Base-by-base conservation (phyloP, 2,329 filamentous ascomycete species). In the Talaromyces sp. region DNA sequence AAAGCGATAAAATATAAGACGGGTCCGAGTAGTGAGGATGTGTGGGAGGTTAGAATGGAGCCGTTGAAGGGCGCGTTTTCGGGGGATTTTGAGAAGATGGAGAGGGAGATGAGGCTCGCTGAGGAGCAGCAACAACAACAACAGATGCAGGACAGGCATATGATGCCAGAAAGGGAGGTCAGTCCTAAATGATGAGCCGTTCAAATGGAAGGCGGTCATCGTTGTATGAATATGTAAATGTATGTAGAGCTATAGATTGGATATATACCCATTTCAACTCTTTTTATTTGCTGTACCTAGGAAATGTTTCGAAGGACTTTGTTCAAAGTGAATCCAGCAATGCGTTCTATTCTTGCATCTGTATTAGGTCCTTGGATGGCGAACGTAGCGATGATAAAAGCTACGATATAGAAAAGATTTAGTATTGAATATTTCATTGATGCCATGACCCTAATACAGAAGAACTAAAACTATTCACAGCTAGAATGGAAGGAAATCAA, bases 1-100 rank as follows among this genome's bases (percentile, higher is more conserved):
- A 90, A 89, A 77, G 85, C 85, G 45, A 79, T 81, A 69, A 90
- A 88, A 75, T 90, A 92, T 77, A 84, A 83, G 78, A 86, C 82
- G 15, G 87, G 87, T 1, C 86, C 86, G 19, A 96, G 88, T 75
- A 96, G 92, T 79, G 92, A 97, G 80, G 91, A 97, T 82, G 83
- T 99, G 3, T 99, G 95, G 95, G 86, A 89, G 76, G 83, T 89
- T 63, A 86, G 95, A 71, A 83, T 83, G 41, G 84, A 86, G 68
- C 87, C 84, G 68, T 79, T 94, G 6, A 78, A 79, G 69, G 81
- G 79, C 63, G 80, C 83, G 0, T 82, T 82, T 68, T 70, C 77
- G 66, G 80, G 78, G 8, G 78, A 82, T 69, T 78, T 80, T 67
- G 77, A 75, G 43, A 78, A 78, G 13, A 65, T 79, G 39, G 79